These are phyloP conservation scores for Aspergillus ibericus DNA, from an alignment of 2,329 filamentous ascomycete genomes.

Conservation along the genomic window DNA sequence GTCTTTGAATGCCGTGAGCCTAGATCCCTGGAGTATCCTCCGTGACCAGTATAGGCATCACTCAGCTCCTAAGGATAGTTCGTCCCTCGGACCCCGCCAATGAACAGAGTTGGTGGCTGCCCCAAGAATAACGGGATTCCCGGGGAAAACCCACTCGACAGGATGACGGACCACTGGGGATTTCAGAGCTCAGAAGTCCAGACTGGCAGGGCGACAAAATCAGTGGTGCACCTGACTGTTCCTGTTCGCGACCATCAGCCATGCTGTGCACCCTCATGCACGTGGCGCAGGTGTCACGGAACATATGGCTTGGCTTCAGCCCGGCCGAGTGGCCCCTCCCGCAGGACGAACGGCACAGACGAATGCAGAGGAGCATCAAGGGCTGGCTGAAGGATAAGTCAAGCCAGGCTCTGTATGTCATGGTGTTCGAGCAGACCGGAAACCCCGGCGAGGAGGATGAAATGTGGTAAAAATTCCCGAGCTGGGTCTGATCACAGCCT, in stretches of 20 bases:
- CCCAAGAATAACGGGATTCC: not conserved
- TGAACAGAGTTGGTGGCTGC: not conserved
- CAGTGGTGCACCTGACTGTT: not conserved
- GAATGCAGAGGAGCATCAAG: not conserved
- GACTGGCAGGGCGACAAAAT: not conserved
- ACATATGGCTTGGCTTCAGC: not conserved
- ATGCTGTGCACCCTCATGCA: not conserved
- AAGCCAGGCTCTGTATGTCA: not conserved
- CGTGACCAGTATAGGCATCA: not conserved
- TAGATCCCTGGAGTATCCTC: too few species aligned
- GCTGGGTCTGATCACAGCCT: not conserved
- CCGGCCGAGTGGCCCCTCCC: not conserved
- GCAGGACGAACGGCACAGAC: not conserved
- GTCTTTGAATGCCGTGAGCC: not conserved
- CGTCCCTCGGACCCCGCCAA: not conserved
- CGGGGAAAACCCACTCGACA: not conserved
- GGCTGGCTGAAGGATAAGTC: conserved; percentile 4
- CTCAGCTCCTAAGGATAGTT: not conserved
- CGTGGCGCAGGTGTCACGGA: not conserved
- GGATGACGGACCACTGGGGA: not conserved
- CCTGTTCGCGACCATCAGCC: not conserved
- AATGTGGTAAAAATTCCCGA: not conserved
- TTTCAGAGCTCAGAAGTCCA: not conserved
- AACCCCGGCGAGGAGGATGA: not conserved
- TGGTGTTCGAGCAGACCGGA: not conserved